Base-by-base conservation (phyloP, 192 early-diverging fungal genomes). In the Thoreauomyces humboldtii region DNA sequence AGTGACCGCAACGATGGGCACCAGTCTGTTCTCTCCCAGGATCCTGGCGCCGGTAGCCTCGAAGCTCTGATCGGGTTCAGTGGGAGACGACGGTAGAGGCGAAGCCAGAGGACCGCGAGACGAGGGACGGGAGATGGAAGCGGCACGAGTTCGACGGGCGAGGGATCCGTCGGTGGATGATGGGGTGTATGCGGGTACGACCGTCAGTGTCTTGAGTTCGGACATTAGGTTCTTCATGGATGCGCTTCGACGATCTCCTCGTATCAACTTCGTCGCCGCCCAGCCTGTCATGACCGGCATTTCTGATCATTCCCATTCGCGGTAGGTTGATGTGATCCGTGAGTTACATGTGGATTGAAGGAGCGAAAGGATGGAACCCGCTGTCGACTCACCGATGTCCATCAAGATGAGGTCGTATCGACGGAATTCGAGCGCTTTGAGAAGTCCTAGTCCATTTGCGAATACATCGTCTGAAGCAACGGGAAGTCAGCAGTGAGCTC, bases 381-480 rank as follows among this genome's bases (percentile, higher is more conserved):
- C 28, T 19, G 50, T 21, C 11, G 11, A 27, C 55, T 22, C 27
- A 60, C 59, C 25, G 22, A 60, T 60, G 45, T 60, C 59, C 43
- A 60, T 60, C 59, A 60, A 29, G 25, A 60, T 60, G 2, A 60
- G 4, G 31, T 60, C 59, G 29, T 60, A 60, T 60, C 59, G 36
- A 19, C 31, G 21, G 41, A 45, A 42, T 29, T 42, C 43, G 4
- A 60, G 19, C 4, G 41, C 59, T 22, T 60, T n/a, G 4, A 60
- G 3, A n/a, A 60, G 59, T 11, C 12, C 19, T 3, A 60, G 59
- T 24, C 59, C 59, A 28, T 60, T 33, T 7, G 14, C 41, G 43
- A 31, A 60, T 1, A 60, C 19, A 21, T 60, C 59, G 28, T 60
- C 59, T 60, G 41, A 5, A 7, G 19, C 34, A 19, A 21, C 27